Conservation (phyloP, 2,329 filamentous ascomycete genomes). For the Aspergillus spinulosporus region DNA sequence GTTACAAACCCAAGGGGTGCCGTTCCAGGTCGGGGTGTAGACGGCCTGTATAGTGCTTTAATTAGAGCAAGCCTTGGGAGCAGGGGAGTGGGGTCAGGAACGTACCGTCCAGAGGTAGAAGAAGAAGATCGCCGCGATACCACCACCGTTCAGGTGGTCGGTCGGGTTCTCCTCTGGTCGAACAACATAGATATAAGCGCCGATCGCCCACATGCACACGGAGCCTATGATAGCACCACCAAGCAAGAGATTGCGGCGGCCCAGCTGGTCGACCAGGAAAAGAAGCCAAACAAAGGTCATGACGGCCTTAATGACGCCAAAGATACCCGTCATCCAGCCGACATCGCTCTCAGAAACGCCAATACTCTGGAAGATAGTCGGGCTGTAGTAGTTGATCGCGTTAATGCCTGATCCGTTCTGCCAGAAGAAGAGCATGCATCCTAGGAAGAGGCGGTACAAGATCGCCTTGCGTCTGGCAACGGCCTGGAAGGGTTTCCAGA, state of each 20-base stretch:
- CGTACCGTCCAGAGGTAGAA: slow-evolving; percentile 68
- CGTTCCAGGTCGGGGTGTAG: slow-evolving; percentile 73
- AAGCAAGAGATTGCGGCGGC: slow-evolving; percentile 64
- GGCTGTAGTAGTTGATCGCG: slow-evolving; percentile 74
- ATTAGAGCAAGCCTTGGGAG: background rate
- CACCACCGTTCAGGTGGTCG: slow-evolving; percentile 26
- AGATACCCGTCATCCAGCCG: slow-evolving; percentile 70
- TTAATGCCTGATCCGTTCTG: slow-evolving; percentile 78
- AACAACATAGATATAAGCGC: slow-evolving; percentile 36
- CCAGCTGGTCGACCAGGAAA: slow-evolving; percentile 65
- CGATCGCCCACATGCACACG: slow-evolving; percentile 37
- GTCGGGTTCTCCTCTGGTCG: slow-evolving; percentile 31
- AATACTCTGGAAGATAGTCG: slow-evolving; percentile 67
- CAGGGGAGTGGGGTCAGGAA: background rate
- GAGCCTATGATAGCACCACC: slow-evolving; percentile 62
- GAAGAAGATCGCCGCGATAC: slow-evolving; percentile 57
- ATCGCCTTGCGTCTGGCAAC: slow-evolving; percentile 57
- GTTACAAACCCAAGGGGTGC: slow-evolving; percentile 74
- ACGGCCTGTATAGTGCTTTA: slow-evolving; percentile 44
- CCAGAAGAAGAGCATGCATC: slow-evolving; percentile 73
- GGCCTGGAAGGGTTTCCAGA: slow-evolving; percentile 69
- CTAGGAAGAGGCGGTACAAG: slow-evolving; percentile 72
- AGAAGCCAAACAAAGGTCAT: slow-evolving; percentile 69
- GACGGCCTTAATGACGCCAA: slow-evolving; percentile 71
- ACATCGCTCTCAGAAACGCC: slow-evolving; percentile 56